phyloP scores from a whole-genome alignment of 1,284 basidiomycete genomes.

The Ceratobasidium sp. region DNA sequence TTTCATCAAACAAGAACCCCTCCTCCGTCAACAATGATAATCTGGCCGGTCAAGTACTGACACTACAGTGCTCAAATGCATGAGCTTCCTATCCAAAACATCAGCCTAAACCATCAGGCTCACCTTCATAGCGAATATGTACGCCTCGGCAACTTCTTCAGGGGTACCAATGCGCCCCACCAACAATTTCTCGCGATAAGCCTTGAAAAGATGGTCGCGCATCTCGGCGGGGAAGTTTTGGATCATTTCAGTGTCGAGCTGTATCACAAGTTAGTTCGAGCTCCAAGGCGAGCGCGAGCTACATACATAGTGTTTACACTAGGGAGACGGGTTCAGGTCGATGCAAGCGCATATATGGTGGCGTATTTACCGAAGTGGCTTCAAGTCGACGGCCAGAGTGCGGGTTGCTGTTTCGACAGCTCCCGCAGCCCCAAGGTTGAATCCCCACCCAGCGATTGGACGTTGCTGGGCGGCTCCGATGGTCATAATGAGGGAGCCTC shows the following conservation, averaged over 20 bases:
- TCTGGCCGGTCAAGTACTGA: slow-evolving; percentile 19
- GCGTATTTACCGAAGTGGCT: slow-evolving; percentile 21
- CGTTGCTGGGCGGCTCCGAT: slow-evolving; percentile 10
- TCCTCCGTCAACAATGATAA: slow-evolving; percentile 18
- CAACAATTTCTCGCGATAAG: not conserved
- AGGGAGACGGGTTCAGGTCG: too few species aligned
- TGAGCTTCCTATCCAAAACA: not conserved
- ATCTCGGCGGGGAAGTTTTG: not conserved
- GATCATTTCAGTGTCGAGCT: slow-evolving; percentile 13
- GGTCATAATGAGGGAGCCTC: slow-evolving; percentile 14
- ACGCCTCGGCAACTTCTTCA: slow-evolving; percentile 31
- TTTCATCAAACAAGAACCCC: not conserved
- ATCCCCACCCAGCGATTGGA: not conserved
- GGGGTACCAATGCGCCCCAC: slow-evolving; percentile 21
- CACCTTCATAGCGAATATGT: slow-evolving; percentile 36
- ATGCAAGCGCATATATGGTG: not conserved
- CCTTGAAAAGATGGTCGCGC: not conserved
- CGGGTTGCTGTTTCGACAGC: slow-evolving; percentile 21
- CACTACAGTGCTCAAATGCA: not conserved
- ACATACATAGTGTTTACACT: slow-evolving; percentile 21
- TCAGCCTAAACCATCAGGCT: not conserved
- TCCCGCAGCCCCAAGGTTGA: not conserved
- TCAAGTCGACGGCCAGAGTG: slow-evolving; percentile 20
- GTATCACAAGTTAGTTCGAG: too few species aligned
- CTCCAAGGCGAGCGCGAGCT: not conserved